Percentiles rank a stretch among this genome's conserved stretches.
phyloP scores from a whole-genome alignment of 345 rosid species.

The Garcia nutans region DNA sequence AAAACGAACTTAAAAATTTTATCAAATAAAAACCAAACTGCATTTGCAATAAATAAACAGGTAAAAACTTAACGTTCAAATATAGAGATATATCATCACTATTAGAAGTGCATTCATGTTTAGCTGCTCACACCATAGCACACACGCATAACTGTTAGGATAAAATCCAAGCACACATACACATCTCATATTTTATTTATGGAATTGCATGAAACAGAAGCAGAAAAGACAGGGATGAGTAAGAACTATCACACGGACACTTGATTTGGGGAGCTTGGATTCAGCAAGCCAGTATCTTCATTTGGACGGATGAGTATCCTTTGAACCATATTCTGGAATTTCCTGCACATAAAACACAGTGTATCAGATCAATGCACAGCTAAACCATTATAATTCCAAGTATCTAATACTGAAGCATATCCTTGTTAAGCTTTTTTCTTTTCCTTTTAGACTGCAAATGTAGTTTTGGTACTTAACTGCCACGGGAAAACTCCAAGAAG shows the following conservation, averaged over 20 bases:
- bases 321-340: conserved; percentile 31
- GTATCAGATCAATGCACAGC: not conserved
- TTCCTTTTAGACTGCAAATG: too few species aligned
- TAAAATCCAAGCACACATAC: not conserved
- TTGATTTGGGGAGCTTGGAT: conserved; percentile 27
- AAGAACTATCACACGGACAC: conserved; percentile 7
- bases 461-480: conserved; percentile 42
- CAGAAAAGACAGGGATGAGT: conserved; percentile 7
- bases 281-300: conserved; percentile 28
- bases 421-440: not conserved
- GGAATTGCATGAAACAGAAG: not conserved
- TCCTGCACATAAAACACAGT: conserved; percentile 31
- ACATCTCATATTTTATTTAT: not conserved
- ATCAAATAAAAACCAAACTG: not conserved
- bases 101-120: not conserved
- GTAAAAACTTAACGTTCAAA: not conserved
- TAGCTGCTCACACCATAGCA: not conserved
- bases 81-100: not conserved
- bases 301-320: conserved; percentile 34
- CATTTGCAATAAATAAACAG: not conserved
- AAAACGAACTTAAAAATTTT: too few species aligned
- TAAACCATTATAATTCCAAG: not conserved
- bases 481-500: conserved; percentile 37
- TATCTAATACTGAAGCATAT: not conserved
- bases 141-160: not conserved